Base-by-base conservation (phyloP, 257 asterid species). In the Fraxinus americana region DNA sequence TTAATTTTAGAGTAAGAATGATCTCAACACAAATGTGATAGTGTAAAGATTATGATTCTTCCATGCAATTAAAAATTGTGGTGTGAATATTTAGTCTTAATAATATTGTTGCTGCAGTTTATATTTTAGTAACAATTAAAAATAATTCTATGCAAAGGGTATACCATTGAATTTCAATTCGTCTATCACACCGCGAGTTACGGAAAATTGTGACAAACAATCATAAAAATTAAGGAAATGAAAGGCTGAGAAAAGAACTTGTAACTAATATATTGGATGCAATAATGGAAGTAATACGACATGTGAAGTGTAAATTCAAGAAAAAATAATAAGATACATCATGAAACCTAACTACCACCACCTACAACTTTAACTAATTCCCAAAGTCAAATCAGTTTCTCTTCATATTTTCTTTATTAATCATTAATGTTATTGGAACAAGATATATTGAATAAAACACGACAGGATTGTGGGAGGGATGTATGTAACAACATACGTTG, bases 301-400 rank as follows among this genome's bases (percentile, higher is more conserved):
- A n/a, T n/a, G 67, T n/a, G 10, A 61, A 61, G 32, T 61, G 30
- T 61, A 61, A 61, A 63, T 10, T 63, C 35, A 63, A 63, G 36
- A 27, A 63, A 57, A 63, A 63, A 63, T 27, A 3, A 25, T 35
- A 63, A 23, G 69, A 63, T 63, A 25, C 69, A 25, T 23, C 11
- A n/a, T 63, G 69, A 25, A 63, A 63, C 69, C 69, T 27, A 63
- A 63, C 69, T 4, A 27, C 69, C 27, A 27, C 69, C 36, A 63
- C 19, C 34, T 23, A 11, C 34, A 52, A 52, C 16, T 61, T 23
- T 61, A 21, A 61, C 34, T 10, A 61, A 54, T 54, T 16, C 65
- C 5, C 65, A 54, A 21, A 61, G 67, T 61, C 67, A 21, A 21
- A 9, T 61, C 32, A 59, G n/a, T 59, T 59, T 63, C 34, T 63